Base-by-base conservation (phyloP, 202 grass and related monocot species). In the Panicum virgatum region DNA sequence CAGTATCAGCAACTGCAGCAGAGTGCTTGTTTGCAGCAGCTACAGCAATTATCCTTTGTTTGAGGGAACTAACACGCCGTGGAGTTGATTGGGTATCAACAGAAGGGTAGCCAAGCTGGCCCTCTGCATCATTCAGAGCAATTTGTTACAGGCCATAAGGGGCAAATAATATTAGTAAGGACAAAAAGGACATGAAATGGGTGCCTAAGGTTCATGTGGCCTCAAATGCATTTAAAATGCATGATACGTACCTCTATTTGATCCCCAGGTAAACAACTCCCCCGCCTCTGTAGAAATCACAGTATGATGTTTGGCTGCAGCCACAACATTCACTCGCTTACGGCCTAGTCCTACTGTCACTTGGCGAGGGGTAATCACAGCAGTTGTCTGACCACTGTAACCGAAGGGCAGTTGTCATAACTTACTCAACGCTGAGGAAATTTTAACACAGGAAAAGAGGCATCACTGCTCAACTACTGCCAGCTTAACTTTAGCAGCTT, bases 241-340 rank as follows among this genome's bases (percentile, higher is more conserved):
- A 84, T 56, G 5, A 32, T 39, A 82, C 29, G 52, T 82, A 99
- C 96, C 96, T 99, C 96, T 96, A 82, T 99, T 99, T 71, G 96
- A 99, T 87, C 96, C 96, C 96, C 96, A 99, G 53, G 96, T 92
- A 87, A 96, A 99, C 86, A 99, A 80, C 80, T 94, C 96, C 73
- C 96, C 96, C 8, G 63, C 50, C 38, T 96, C 87, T 87, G 93
- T 96, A 62, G 96, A 91, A 87, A 99, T 96, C 68, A 96, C 81
- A 43, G 96, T 99, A 77, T 99, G 96, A 94, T 99, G 96, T 78
- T 99, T 99, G 69, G 96, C 96, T 79, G 96, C 96, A 57, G 90
- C 89, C 56, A 99, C 91, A 83, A 86, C 85, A 81, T 84, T 84
- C 48, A 99, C 96, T 82, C 30, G 69, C 51, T 87, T 92, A 85